Base-by-base conservation (phyloP, 139 green algal species). In the Picochlorum costavermella region DNA sequence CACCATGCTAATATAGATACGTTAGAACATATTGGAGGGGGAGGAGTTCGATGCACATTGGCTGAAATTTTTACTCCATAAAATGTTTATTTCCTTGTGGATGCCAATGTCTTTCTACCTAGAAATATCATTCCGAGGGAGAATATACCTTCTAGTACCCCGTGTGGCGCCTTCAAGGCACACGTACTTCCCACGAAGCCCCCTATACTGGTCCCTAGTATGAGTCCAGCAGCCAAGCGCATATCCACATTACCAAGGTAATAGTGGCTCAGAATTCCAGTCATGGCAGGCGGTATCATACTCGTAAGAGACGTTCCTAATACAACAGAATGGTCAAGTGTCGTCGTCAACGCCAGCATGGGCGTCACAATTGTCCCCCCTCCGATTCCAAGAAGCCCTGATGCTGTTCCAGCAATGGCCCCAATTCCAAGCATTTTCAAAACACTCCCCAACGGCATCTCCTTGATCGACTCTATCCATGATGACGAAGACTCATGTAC, bases 1-100 rank as follows among this genome's bases (percentile, higher is more conserved):
- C 74, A 89, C 46, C 88, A 96, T 74, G 81, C 87, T 16, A 83
- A 84, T 43, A 89, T 98, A 23, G 86, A 95, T 75, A 96, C 87
- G 6, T 68, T 98, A 49, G 92, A 98, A 80, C 70, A 69, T 17
- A 83, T 97, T 29, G 92, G 92, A 6, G 92, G 92, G 3, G 92
- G 92, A 48, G 81, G 92, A 9, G 92, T 98, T 63, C 77, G 92
- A 1, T 98, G 92, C 83, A 82, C 85, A 0, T 69, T 98, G 16
- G 92, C 78, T 2, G 92, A 98, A 74, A 65, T 96, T 14, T 96
- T 97, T 44, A 17, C 12, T 17, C 56, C 14, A n/a, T 33, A 40
- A 59, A 12, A 33, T 33, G 31, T 33, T 59, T 23, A 23, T 23
- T 0, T 23, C 20, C 20, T 64, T 23, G 60, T 58, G 1, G 66